Evolutionary conservation across 768 basidiomycete genomes (phyloP).

Genomic region (Suillus sp.): DNA sequence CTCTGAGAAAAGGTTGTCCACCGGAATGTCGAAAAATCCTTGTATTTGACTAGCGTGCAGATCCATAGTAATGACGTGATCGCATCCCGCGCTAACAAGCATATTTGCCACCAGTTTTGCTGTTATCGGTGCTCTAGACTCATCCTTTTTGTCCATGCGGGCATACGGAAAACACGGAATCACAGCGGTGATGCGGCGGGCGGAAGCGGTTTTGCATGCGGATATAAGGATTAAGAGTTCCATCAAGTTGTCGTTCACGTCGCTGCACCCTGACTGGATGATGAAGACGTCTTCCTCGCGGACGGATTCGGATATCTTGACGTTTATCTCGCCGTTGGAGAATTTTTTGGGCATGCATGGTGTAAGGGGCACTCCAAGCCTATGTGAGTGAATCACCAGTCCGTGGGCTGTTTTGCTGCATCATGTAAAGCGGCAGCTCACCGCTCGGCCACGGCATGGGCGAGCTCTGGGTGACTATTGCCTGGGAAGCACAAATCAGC

Average conservation of each 20-base stretch:
- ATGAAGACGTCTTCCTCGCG: slow-evolving; percentile 99
- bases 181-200: slow-evolving; percentile 93
- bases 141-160: slow-evolving; percentile 98
- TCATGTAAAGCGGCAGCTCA: slow-evolving; percentile 63
- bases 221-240: slow-evolving; percentile 98
- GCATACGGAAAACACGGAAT: slow-evolving; percentile 98
- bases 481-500: slow-evolving; percentile 51
- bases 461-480: slow-evolving; percentile 98
- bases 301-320: slow-evolving; percentile 93
- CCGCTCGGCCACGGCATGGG: slow-evolving; percentile 94
- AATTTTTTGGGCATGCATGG: slow-evolving; percentile 87
- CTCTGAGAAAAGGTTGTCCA: slow-evolving; percentile 96
- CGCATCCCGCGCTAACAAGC: slow-evolving; percentile 95
- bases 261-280: slow-evolving; percentile 86
- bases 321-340: slow-evolving; percentile 93
- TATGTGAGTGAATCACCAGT: slow-evolving; percentile 58
- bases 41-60: slow-evolving; percentile 97
- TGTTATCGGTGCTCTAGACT: slow-evolving; percentile 93
- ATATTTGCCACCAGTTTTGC: slow-evolving; percentile 99
- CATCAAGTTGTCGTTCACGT: slow-evolving; percentile 97
- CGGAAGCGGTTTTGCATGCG: slow-evolving; percentile 95
- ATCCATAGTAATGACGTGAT: slow-evolving; percentile 99
- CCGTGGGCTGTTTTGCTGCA: slow-evolving; percentile 41
- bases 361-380: slow-evolving; percentile 86
- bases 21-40: slow-evolving; percentile 98